A percentile compares a stretch with the other conserved stretches of the same genome.
Evolutionary conservation across 371 early-diverging fungal genomes (phyloP).

Genomic region (Zychaea mexicana): DNA sequence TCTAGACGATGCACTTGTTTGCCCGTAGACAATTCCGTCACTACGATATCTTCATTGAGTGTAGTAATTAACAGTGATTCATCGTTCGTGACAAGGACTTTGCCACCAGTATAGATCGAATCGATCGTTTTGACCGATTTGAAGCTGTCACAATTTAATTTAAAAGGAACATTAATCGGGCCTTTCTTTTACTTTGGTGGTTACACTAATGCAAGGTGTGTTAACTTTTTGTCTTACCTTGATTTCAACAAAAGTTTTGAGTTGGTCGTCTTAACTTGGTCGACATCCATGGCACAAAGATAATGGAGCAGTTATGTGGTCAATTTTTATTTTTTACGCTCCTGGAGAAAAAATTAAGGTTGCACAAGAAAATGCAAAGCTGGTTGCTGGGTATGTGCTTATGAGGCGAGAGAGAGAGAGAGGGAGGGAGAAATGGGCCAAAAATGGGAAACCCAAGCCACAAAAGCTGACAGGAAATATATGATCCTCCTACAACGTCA

Average conservation of each 20-base stretch:
- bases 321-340: constrained; percentile 7
- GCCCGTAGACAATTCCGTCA: constrained; percentile 77
- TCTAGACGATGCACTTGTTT: constrained; percentile 64
- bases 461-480: too few species aligned
- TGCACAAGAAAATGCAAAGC: neutral
- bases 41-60: constrained; percentile 82
- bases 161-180: too few species aligned
- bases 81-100: constrained; percentile 73
- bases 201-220: too few species aligned
- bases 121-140: constrained; percentile 80
- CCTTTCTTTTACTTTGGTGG: too few species aligned
- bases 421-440: too few species aligned
- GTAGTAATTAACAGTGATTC: constrained; percentile 76
- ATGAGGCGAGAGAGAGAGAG: too few species aligned
- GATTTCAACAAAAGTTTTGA: constrained; percentile 27
- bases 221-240: constrained; percentile 9
- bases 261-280: constrained; percentile 7
- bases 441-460: too few species aligned
- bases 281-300: constrained; percentile 26
- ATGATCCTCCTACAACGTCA: too few species aligned
- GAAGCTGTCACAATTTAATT: constrained; percentile 60
- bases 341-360: neutral
- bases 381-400: too few species aligned
- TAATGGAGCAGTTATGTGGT: too few species aligned
- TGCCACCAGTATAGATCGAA: constrained; percentile 94